Conservation (phyloP, 2,329 filamentous ascomycete genomes). For the Aspergillus sp. region DNA sequence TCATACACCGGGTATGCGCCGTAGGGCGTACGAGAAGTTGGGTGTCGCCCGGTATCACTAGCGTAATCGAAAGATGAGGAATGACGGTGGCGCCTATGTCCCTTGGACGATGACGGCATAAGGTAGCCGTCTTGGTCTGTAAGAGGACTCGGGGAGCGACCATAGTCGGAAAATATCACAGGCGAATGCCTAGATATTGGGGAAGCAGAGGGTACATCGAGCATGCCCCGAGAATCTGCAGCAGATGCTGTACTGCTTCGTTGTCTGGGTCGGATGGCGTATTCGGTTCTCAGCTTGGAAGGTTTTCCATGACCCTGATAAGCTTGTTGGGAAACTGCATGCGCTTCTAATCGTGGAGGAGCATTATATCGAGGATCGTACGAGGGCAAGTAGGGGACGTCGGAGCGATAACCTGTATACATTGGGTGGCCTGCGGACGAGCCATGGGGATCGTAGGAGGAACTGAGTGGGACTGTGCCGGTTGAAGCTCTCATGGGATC, state of each 20-base stretch:
- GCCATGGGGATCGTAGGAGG: conserved; percentile 36
- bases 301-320: conserved; percentile 32
- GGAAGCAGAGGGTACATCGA: conserved; percentile 27
- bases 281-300: conserved; percentile 37
- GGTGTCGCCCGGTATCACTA: conserved; percentile 36
- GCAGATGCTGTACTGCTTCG: conserved; percentile 36
- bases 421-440: conserved; percentile 27
- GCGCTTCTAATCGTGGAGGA: conserved; percentile 33
- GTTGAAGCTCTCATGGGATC: conserved; percentile 44
- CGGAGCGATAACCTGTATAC: conserved; percentile 34
- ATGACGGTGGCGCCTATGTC: conserved; percentile 30
- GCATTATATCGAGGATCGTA: conserved; percentile 28
- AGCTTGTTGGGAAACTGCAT: conserved; percentile 33
- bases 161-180: conserved; percentile 29
- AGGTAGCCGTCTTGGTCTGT: conserved; percentile 36
- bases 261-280: conserved; percentile 36
- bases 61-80: conserved; percentile 37
- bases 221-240: conserved; percentile 27
- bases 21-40: conserved; percentile 22
- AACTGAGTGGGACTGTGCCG: conserved; percentile 37
- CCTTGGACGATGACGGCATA: conserved; percentile 31
- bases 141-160: conserved; percentile 34
- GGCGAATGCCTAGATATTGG: conserved; percentile 25
- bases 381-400: conserved; percentile 27
- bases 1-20: conserved; percentile 28